These are phyloP conservation scores for Lipomyces sp. DNA, from an alignment of 805 yeast genomes.

Conservation along the genomic window DNA sequence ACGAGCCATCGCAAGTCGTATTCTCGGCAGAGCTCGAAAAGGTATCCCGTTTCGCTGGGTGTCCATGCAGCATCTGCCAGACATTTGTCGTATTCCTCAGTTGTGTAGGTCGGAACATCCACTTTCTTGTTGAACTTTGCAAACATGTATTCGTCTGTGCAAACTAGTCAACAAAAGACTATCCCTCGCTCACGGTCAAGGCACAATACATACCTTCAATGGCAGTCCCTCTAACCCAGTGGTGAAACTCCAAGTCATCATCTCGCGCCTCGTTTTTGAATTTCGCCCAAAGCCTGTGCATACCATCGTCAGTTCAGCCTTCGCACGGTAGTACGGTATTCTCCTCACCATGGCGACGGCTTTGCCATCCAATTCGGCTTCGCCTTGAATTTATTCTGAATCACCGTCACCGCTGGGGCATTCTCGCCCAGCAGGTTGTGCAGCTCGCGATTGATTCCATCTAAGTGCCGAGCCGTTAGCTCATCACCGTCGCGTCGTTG, in stretches of 20 bases:
- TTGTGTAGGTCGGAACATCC: conserved; percentile 64
- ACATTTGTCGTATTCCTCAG: conserved; percentile 53
- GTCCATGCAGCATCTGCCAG: conserved; percentile 53
- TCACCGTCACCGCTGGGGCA: conserved; percentile 77
- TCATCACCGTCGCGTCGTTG: too few species aligned
- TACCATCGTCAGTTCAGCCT: neutral
- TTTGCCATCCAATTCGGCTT: conserved; percentile 57
- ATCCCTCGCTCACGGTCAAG: neutral
- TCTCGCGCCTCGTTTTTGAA: conserved; percentile 56
- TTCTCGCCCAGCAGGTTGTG: conserved; percentile 87
- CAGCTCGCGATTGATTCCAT: conserved; percentile 85
- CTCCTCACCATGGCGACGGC: conserved; percentile 70
- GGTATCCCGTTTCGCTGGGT: conserved; percentile 69
- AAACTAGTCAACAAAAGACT: neutral
- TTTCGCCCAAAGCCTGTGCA: conserved; percentile 45
- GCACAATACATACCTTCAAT: conserved; percentile 4
- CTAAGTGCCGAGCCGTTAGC: conserved; percentile 28
- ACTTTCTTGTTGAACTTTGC: conserved; percentile 69
- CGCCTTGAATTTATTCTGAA: conserved; percentile 57
- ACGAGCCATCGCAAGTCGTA: conserved; percentile 70
- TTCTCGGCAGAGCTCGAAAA: conserved; percentile 59
- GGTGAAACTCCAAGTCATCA: conserved; percentile 56
- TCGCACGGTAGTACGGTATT: neutral
- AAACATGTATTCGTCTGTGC: conserved; percentile 55
- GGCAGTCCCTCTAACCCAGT: conserved; percentile 80